Conservation (phyloP, 768 basidiomycete genomes). For the Trametopsis cervina region DNA sequence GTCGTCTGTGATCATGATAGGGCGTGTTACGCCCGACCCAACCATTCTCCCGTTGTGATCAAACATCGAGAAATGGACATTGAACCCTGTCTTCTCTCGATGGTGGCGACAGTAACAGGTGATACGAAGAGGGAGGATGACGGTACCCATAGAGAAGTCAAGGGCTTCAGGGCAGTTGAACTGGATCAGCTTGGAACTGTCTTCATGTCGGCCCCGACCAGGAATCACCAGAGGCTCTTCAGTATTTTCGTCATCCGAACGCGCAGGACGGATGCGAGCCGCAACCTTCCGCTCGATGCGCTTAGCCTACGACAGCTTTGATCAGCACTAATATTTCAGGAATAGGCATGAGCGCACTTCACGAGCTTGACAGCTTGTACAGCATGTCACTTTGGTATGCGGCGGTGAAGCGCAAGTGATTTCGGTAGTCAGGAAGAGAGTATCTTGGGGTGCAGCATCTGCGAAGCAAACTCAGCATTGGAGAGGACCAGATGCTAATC, state of each 20-base stretch:
- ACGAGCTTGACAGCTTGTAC: slow-evolving; percentile 81
- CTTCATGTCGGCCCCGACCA: slow-evolving; percentile 48
- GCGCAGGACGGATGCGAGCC: slow-evolving; percentile 70
- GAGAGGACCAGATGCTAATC: slow-evolving; percentile 15
- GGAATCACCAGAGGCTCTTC: slow-evolving; percentile 39
- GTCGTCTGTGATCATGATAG: slow-evolving; percentile 99
- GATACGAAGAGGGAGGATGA: slow-evolving; percentile 86
- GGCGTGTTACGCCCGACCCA: slow-evolving; percentile 74
- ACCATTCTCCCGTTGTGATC: slow-evolving; percentile 75
- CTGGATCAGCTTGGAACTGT: slow-evolving; percentile 81
- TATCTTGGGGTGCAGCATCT: slow-evolving; percentile 67
- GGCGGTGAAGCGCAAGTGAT: slow-evolving; percentile 82
- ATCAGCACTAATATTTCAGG: not conserved
- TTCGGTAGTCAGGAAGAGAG: slow-evolving; percentile 62
- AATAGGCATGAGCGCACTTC: slow-evolving; percentile 45
- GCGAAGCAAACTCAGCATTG: slow-evolving; percentile 6
- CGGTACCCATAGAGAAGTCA: slow-evolving; percentile 83
- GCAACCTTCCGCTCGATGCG: slow-evolving; percentile 86
- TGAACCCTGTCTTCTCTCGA: slow-evolving; percentile 93
- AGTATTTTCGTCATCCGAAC: slow-evolving; percentile 65
- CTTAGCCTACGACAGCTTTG: slow-evolving; percentile 53
- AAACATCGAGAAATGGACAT: slow-evolving; percentile 80
- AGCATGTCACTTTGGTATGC: slow-evolving; percentile 68
- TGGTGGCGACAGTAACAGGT: slow-evolving; percentile 99
- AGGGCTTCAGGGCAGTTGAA: slow-evolving; percentile 92